Evolutionary conservation across 1,139 yeast genomes (phyloP).

Genomic region (Suhomyces anneliseae): DNA sequence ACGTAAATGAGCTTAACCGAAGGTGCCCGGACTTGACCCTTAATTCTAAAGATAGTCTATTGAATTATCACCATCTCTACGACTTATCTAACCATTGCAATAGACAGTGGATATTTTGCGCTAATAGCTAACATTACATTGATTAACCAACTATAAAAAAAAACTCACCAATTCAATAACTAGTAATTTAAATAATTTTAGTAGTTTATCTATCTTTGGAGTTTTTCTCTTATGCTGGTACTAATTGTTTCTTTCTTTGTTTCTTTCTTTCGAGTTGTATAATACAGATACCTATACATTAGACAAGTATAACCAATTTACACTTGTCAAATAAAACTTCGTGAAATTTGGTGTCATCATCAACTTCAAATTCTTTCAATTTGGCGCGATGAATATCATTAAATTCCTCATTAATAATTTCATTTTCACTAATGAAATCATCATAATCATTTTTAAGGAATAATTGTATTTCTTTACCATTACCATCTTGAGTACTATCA

Average conservation of each 20-base stretch:
- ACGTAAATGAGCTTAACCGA: no score
- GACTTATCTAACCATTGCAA: no score
- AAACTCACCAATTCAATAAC: no score
- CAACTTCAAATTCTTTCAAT: constrained; percentile 38
- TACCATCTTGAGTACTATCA: background rate
- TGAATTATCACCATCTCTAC: no score
- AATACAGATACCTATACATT: background rate
- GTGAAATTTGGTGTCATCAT: constrained; percentile 44
- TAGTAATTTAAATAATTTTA: no score
- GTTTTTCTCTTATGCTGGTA: background rate
- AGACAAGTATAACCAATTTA: constrained; percentile 39
- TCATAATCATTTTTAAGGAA: constrained; percentile 46
- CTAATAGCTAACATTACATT: no score
- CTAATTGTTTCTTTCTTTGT: background rate
- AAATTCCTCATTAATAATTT: constrained; percentile 29
- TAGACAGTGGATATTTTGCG: no score
- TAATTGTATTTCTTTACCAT: constrained; percentile 22
- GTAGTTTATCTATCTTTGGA: background rate
- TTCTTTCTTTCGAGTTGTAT: background rate
- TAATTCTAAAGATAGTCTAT: no score
- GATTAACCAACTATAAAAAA: no score
- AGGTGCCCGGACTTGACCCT: no score
- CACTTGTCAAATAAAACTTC: constrained; percentile 47
- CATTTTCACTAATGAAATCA: constrained; percentile 35
- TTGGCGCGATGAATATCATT: constrained; percentile 21